Evolutionary conservation across 257 asterid species (phyloP).

Genomic region (Solanum habrochaites): DNA sequence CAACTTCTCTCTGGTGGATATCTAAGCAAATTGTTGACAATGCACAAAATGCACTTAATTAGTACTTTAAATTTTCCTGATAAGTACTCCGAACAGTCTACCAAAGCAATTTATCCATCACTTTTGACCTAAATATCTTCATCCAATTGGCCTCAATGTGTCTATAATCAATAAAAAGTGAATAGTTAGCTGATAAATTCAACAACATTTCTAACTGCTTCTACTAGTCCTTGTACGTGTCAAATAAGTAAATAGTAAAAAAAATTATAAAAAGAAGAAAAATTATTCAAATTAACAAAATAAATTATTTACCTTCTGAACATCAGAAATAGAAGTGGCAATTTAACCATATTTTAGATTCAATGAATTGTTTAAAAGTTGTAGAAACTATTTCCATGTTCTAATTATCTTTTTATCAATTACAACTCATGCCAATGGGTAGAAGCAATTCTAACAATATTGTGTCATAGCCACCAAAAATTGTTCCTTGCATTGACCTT

Average conservation of each 20-base stretch:
- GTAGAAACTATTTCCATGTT: no score
- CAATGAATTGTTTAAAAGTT: background rate
- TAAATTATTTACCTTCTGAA: no score
- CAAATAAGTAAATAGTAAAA: no score
- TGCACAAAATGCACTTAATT: background rate
- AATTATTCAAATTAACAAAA: no score
- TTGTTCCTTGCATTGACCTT: background rate
- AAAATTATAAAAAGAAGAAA: background rate
- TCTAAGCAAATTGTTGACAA: background rate
- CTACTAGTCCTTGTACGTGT: background rate
- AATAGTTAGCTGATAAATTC: background rate
- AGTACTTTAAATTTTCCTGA: background rate
- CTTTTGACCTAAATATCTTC: background rate
- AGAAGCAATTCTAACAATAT: no score
- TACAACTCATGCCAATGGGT: background rate
- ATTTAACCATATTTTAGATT: background rate
- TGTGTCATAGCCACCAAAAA: no score
- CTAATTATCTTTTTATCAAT: background rate
- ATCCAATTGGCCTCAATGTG: background rate
- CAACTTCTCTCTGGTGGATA: background rate
- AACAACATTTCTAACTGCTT: background rate
- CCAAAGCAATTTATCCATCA: background rate
- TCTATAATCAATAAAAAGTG: background rate
- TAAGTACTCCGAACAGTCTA: background rate
- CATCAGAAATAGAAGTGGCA: no score